Percentiles rank a stretch among this genome's conserved stretches.
Evolutionary conservation across 257 asterid genomes (phyloP).

Genomic region (Echium plantagineum): DNA sequence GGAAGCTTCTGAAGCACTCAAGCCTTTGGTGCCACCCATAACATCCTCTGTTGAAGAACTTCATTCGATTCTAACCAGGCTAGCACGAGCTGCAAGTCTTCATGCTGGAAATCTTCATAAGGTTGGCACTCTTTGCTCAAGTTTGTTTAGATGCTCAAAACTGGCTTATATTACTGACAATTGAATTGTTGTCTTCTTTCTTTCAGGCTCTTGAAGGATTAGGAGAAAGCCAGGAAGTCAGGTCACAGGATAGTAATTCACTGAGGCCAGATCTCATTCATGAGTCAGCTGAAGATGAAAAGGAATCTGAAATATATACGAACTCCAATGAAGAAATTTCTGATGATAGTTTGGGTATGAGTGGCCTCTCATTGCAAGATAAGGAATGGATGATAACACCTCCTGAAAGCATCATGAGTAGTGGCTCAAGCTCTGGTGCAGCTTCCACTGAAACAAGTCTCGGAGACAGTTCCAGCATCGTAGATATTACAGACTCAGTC

Average conservation of each 20-base stretch:
- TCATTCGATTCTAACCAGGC: conserved; percentile 62
- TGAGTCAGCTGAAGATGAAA: conserved; percentile 31
- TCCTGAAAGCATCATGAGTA: conserved; percentile 56
- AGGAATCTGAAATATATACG: conserved; percentile 37
- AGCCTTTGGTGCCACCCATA: conserved; percentile 77
- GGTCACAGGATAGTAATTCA: conserved; percentile 53
- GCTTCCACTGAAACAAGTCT: conserved; percentile 53
- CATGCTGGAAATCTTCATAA: conserved; percentile 99
- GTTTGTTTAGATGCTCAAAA: background rate
- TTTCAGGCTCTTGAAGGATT: conserved; percentile 95
- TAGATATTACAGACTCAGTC: conserved; percentile 32
- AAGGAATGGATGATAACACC: conserved; percentile 91
- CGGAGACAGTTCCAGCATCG: conserved; percentile 43
- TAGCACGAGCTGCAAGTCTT: conserved; percentile 87
- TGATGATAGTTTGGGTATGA: conserved; percentile 34
- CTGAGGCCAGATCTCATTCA: conserved; percentile 41
- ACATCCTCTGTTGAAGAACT: conserved; percentile 65
- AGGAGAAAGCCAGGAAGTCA: conserved; percentile 79
- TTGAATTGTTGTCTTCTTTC: conserved; percentile 2
- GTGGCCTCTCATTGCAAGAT: conserved; percentile 46
- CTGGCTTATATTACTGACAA: background rate
- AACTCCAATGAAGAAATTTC: conserved; percentile 44
- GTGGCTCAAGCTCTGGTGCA: conserved; percentile 45
- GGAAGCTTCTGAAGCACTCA: conserved; percentile 61
- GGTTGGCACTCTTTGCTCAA: conserved; percentile 26